A percentile compares a stretch with the other conserved stretches of the same genome.
Evolutionary conservation across 2,329 filamentous ascomycete genomes (phyloP).

Genomic region (Fusarium sp.): DNA sequence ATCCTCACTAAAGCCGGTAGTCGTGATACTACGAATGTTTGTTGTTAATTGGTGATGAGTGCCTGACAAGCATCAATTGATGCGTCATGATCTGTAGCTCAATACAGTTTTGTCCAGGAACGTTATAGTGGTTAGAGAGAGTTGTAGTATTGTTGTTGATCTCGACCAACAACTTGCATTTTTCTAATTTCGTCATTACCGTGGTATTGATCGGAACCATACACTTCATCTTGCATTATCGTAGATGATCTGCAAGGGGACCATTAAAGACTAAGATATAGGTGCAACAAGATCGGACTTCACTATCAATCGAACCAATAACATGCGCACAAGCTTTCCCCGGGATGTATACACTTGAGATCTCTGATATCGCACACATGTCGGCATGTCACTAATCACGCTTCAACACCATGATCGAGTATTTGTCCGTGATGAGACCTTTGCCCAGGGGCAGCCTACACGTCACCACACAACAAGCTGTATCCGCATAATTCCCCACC

Average conservation of each 20-base stretch:
- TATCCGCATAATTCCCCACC: neutral
- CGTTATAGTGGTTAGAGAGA: neutral
- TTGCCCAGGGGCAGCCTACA: conserved; percentile 3
- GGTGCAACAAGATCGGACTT: neutral
- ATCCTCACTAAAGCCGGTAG: neutral
- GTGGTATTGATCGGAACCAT: neutral
- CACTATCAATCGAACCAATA: conserved; percentile 5
- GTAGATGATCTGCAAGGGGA: neutral
- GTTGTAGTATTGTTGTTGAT: neutral
- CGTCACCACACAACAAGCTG: conserved; percentile 22
- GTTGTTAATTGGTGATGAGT: neutral
- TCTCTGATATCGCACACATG: neutral
- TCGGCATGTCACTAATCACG: neutral
- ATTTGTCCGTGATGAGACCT: neutral
- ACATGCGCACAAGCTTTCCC: neutral
- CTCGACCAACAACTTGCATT: neutral
- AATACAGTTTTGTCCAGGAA: neutral
- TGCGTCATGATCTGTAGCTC: conserved; percentile 5
- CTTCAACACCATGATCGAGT: neutral
- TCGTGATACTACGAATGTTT: neutral
- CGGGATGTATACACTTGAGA: neutral
- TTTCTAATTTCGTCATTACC: neutral
- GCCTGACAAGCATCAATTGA: neutral
- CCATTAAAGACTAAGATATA: neutral
- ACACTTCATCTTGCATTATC: neutral